Evolutionary conservation across 805 yeast genomes (phyloP).

Genomic region (Spathaspora boniae): DNA sequence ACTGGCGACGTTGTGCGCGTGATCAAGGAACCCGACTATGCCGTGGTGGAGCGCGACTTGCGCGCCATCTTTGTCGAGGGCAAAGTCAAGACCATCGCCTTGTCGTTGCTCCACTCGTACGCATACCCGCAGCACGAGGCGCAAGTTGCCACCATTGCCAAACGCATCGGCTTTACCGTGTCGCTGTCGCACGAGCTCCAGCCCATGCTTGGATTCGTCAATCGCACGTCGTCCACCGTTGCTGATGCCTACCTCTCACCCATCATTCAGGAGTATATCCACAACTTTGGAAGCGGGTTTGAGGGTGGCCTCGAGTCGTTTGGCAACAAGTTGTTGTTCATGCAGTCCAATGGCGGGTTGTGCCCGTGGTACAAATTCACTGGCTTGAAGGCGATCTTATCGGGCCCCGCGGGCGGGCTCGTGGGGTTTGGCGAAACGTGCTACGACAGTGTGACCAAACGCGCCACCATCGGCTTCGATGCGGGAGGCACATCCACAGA

Average conservation of each 20-base stretch:
- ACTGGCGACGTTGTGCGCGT: conserved; percentile 34
- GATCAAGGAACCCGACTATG: conserved; percentile 28
- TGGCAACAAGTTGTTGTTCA: conserved; percentile 68
- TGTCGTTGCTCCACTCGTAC: conserved; percentile 40
- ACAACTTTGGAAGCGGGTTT: conserved; percentile 38
- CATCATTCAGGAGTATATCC: conserved; percentile 30
- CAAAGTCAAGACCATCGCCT: conserved; percentile 27
- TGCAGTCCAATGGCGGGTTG: conserved; percentile 97
- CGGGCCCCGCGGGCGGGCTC: conserved; percentile 98
- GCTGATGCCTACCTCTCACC: conserved; percentile 45
- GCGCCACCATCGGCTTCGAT: conserved; percentile 39
- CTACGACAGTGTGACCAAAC: conserved; percentile 34
- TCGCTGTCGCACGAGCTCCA: conserved; percentile 39
- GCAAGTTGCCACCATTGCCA: conserved; percentile 31
- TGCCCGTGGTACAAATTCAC: conserved; percentile 81
- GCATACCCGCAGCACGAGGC: conserved; percentile 38
- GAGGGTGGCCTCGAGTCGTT: conserved; percentile 35
- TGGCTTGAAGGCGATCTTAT: conserved; percentile 81
- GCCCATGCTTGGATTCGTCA: conserved; percentile 44
- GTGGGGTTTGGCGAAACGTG: conserved; percentile 90
- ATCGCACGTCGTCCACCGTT: conserved; percentile 39
- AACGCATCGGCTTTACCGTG: conserved; percentile 34
- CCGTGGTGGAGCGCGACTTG: conserved; percentile 20
- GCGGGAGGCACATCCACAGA: conserved; percentile 48
- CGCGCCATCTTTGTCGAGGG: conserved; percentile 21